Base-by-base conservation (phyloP, 2,329 filamentous ascomycete species). In the Stagonosporopsis tanaceti region DNA sequence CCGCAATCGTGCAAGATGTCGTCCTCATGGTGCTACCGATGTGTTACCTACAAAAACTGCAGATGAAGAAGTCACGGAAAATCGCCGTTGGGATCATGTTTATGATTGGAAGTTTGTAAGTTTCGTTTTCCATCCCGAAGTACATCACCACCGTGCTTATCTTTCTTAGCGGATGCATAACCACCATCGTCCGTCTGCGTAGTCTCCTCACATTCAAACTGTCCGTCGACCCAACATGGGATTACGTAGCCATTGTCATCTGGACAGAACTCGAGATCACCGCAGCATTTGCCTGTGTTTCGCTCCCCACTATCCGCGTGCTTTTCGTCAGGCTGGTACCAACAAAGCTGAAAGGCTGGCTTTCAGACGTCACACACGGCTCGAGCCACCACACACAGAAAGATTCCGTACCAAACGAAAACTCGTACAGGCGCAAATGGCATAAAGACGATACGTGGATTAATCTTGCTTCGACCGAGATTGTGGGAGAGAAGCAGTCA, bases 181-280 rank as follows among this genome's bases (percentile, higher is more conserved):
- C 69, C 6, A 72, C 65, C 15, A 59, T 68, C 17, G 44, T 68
- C 4, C 61, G 68, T 5, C 50, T 71, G 0, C 63, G 51, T 3
- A 54, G 62, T 14, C 59, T 71, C 15, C 53, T 64, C 8, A 25
- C 27, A 2, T 65, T 70, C 52, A 57, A 57, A 15, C 52, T 60
- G 11, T 62, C 59, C 14, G 41, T 65, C 28, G 65, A 66, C 38
- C 58, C 61, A 9, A 65, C 64, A 12, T 69, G 60, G 63, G 63
- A 64, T 41, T 66, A 68, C 45, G 59, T 63, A 2, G 53, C 64
- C 1, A 50, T 60, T 17, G 64, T 60, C 0, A 62, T 67, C 30
- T 68, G 64, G 64, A 63, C 66, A 9, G 59, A 59, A 30, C 44
- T 67, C 27, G 66, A 67, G 28, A 59, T 66, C n/a, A 48, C 28